Conservation (phyloP, 1,284 basidiomycete species). For the Pseudozyma sp. region DNA sequence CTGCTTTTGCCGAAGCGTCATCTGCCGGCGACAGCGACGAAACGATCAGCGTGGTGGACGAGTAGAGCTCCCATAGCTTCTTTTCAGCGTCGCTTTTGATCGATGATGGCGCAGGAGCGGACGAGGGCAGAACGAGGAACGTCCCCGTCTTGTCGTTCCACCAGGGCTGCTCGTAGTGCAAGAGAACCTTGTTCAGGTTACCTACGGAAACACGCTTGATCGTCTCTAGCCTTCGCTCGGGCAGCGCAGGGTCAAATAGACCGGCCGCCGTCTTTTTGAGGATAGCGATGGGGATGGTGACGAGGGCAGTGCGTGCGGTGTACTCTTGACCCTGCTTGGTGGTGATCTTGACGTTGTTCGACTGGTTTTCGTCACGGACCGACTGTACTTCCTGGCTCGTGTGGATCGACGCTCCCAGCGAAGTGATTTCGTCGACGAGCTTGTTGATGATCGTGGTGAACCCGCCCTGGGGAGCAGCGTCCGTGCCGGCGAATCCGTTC, state of each 20-base stretch:
- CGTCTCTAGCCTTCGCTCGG: conserved; percentile 61
- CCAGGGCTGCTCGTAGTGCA: conserved; percentile 71
- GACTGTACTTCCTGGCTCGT: conserved; percentile 63
- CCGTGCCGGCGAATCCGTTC: conserved; percentile 71
- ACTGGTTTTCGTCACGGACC: conserved; percentile 19
- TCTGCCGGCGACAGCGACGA: conserved; percentile 61
- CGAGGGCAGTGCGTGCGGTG: conserved; percentile 57
- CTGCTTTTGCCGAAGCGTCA: conserved; percentile 2
- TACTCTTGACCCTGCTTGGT: conserved; percentile 49
- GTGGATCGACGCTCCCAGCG: conserved; percentile 68
- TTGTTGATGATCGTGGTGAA: conserved; percentile 69
- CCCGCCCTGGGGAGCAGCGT: conserved; percentile 71
- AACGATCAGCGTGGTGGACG: conserved; percentile 67
- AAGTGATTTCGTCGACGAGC: conserved; percentile 67
- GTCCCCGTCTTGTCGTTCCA: conserved; percentile 70
- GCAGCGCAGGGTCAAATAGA: conserved; percentile 67
- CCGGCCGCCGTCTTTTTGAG: conserved; percentile 57
- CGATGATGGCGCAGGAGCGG: conserved; percentile 50
- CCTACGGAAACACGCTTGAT: conserved; percentile 64
- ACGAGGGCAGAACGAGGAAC: conserved; percentile 69
- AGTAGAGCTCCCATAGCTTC: conserved; percentile 41
- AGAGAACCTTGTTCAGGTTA: conserved; percentile 66
- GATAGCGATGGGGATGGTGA: conserved; percentile 70
- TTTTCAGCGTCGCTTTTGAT: conserved; percentile 24
- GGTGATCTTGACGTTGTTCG: conserved; percentile 39